A percentile compares a stretch with the other conserved stretches of the same genome.
Conservation (phyloP, 495 filamentous ascomycete species). For the Glutinoglossum americanum region DNA sequence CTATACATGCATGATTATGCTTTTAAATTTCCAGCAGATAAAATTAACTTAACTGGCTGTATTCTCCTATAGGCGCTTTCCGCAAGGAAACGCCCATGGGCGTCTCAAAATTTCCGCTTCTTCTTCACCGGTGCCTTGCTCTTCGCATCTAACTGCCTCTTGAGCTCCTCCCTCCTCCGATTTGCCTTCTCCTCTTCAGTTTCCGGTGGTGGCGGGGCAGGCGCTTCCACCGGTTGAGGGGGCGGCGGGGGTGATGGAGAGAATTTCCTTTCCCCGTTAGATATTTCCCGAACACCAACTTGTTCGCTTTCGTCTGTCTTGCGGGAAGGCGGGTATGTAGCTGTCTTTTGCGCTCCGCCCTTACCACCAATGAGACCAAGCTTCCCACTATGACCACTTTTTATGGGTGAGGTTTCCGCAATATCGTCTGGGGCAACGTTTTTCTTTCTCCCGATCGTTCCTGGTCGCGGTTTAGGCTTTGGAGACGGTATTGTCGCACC, state of each 20-base stretch:
- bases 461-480: not conserved
- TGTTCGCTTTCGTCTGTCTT: not conserved
- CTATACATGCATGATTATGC: too few relatives aligned
- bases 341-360: not conserved
- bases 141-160: not conserved
- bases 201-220: not conserved
- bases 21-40: too few relatives aligned
- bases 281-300: not conserved
- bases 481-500: not conserved
- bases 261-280: not conserved
- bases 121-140: not conserved
- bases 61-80: not conserved
- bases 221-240: not conserved
- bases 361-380: not conserved
- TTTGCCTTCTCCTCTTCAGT: slow-evolving; percentile 2
- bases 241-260: not conserved
- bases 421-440: not conserved
- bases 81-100: not conserved
- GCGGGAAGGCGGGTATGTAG: not conserved
- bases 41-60: too few relatives aligned
- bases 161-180: not conserved
- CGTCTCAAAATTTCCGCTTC: not conserved
- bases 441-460: not conserved
- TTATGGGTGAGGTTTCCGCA: not conserved
- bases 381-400: not conserved